Base-by-base conservation (phyloP, 495 filamentous ascomycete genomes). In the Neurospora sp. region DNA sequence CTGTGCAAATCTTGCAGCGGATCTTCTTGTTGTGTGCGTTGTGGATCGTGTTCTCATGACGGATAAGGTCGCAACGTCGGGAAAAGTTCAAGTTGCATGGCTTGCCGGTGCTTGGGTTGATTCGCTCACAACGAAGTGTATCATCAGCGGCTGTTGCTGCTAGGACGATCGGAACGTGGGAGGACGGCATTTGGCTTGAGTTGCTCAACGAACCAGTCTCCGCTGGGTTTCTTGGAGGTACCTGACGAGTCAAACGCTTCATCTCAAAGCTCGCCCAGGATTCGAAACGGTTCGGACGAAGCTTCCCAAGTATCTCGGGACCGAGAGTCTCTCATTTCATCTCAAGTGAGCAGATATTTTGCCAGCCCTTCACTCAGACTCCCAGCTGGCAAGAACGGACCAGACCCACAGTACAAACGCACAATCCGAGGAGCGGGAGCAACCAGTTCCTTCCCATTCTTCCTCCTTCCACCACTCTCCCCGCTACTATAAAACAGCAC, bases 31-130 rank as follows among this genome's bases (percentile, higher is more conserved):
- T 97, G 77, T 90, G 88, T 5, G 91, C 91, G 76, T 97, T 97
- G 86, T 99, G 96, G 76, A 98, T 98, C 12, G 96, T 98, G 77
- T 97, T 94, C 82, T 99, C 96, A 80, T 99, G 96, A 11, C 96
- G 88, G 11, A 96, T 99, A 40, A 99, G 88, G 83, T 99, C 96
- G 88, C 98, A 99, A 40, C 94, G 94, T n/a, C 96, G 88, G 2
- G 95, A 97, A 85, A 99, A 99, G 72, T 95, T 86, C 9, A 92
- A 95, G 81, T 96, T 97, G 88, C 96, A 99, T 4, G 95, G 93
- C 83, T 98, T 98, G 71, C 92, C 92, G 5, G 96, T 99, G 75
- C 93, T 94, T 1, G 96, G 96, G 83, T 99, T 99, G 82, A 93
- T 93, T 70, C 94, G 91, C 79, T 93, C 91, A 81, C 96, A 97